Conservation (phyloP, 2,329 filamentous ascomycete species). For the Fusarium buxicola region DNA sequence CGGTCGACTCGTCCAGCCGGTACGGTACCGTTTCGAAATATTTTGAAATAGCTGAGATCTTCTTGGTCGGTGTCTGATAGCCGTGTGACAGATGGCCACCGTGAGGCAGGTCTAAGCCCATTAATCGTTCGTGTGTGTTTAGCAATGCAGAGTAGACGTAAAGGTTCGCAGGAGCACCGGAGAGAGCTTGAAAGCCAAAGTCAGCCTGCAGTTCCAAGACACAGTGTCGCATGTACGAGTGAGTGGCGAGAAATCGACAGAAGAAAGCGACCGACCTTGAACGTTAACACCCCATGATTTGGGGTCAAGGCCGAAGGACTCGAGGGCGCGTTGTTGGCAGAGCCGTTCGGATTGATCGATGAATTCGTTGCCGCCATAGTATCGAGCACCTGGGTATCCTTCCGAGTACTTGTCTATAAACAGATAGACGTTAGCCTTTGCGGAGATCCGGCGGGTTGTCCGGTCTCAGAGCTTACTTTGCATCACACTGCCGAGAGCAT, state of each 20-base stretch:
- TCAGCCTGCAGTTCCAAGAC: constrained; percentile 21
- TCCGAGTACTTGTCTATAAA: constrained; percentile 93
- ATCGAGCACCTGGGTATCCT: constrained; percentile 94
- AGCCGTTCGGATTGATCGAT: constrained; percentile 91
- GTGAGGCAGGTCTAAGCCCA: constrained; percentile 96
- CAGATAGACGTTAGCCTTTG: background rate
- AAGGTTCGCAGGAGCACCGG: constrained; percentile 78
- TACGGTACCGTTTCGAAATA: constrained; percentile 99
- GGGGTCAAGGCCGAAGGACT: constrained; percentile 85
- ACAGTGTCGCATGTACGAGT: background rate
- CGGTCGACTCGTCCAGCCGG: constrained; percentile 88
- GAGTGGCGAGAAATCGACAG: background rate
- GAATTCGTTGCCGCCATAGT: constrained; percentile 97
- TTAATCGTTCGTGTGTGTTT: constrained; percentile 91
- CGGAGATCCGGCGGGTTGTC: constrained; percentile 3
- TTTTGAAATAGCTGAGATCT: constrained; percentile 98
- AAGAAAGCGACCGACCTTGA: constrained; percentile 70
- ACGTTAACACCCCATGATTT: constrained; percentile 98
- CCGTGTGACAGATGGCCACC: constrained; percentile 96
- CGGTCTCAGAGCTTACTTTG: constrained; percentile 71
- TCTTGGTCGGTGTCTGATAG: constrained; percentile 93
- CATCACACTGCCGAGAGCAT: constrained; percentile 94
- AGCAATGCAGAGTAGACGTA: constrained; percentile 97
- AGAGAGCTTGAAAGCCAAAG: constrained; percentile 70
- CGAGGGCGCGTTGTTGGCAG: constrained; percentile 89